Evolutionary conservation across 805 yeast species (phyloP), one percentile per base, ranked within the genome.

Genomic region (Schizosaccharomyces osmophilus): DNA sequence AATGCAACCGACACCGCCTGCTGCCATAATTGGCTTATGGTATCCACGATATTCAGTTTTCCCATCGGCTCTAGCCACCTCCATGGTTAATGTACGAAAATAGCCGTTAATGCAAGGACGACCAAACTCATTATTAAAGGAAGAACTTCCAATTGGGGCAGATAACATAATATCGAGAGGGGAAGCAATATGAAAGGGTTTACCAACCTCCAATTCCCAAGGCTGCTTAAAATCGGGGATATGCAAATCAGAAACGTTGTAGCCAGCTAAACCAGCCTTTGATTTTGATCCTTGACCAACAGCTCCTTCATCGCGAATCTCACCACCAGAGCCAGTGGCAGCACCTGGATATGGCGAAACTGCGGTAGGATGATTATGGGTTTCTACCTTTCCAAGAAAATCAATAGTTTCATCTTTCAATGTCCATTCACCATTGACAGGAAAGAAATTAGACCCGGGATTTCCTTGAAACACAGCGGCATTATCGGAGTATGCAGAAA

Each of bases 261-360:
- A 93, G 8, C 99, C 99, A 54, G 95, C 78, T 64, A 93, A 77
- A 62, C 99, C 99, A 69, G 97, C 95, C 74, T 93, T 90, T 55
- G 97, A 81, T 73, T 87, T 87, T 31, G 97, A 90, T 58, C 99
- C 99, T 72, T 97, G 82, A 65, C 99, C 99, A 31, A 93, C 95
- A 39, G 99, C 98, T 75, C 97, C 98, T 75, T 93, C 99, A 73
- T 93, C 99, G 78, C 99, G 86, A 69, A 93, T 93, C 74, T 93
- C 99, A 76, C 99, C 99, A 72, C 99, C 99, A 11, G 97, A 89
- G 65, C 99, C 99, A 15, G 99, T 93, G 55, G 99, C 95, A 41
- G 99, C 99, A 73, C 99, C 99, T 2, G 98, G 89, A 74, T 87
- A 93, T 51, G 99, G 99, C 29, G 97, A 90, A 4, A 93, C 97